Conservation (phyloP, 345 rosid species). For the Lepidium sativum region DNA sequence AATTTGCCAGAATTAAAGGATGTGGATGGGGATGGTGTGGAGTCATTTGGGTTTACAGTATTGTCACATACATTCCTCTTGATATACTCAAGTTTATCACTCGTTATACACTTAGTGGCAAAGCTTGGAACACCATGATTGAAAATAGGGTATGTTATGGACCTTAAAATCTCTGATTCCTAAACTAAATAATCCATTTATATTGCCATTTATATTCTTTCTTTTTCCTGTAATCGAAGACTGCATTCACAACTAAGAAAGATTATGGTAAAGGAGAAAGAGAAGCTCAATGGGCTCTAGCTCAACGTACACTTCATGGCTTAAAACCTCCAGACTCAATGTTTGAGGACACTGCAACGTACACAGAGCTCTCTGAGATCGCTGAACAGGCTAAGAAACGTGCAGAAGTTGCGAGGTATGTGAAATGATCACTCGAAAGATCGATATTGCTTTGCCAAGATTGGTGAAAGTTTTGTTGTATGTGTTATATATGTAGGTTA, state of each 20-base stretch:
- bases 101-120: conserved; percentile 61
- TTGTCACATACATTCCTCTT: conserved; percentile 66
- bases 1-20: conserved; percentile 55
- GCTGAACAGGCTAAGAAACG: conserved; percentile 90
- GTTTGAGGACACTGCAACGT: conserved; percentile 48
- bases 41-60: conserved; percentile 68
- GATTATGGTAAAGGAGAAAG: conserved; percentile 87
- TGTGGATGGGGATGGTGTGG: conserved; percentile 97
- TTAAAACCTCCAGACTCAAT: conserved; percentile 48
- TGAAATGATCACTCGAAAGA: not conserved
- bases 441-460: no score
- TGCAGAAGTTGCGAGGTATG: conserved; percentile 85
- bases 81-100: conserved; percentile 68
- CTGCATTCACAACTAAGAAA: conserved; percentile 87
- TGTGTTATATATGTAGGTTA: conserved; percentile 50
- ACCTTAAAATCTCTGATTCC: not conserved
- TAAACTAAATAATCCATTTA: not conserved
- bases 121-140: conserved; percentile 70
- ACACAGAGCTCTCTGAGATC: conserved; percentile 59
- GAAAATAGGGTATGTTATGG: conserved; percentile 57
- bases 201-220: not conserved
- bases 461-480: conserved; percentile 7
- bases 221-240: conserved; percentile 15
- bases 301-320: conserved; percentile 90
- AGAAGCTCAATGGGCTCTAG: conserved; percentile 94